These are phyloP conservation scores for Bryum argenteum DNA, from an alignment of 225 moss, liverwort and hornwort genomes.

Conservation along the genomic window DNA sequence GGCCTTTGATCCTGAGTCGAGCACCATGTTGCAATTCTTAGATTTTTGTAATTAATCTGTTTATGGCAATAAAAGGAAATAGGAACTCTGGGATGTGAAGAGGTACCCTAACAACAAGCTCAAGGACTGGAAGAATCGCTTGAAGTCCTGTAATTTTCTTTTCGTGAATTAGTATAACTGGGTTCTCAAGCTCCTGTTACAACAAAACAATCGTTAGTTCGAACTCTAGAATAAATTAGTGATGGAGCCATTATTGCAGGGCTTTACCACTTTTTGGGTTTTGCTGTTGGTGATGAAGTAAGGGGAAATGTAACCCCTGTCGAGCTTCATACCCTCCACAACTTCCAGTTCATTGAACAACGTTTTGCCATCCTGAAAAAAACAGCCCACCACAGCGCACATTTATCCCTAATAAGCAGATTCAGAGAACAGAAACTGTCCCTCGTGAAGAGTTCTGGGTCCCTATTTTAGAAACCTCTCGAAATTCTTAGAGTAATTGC, in stretches of 20 bases:
- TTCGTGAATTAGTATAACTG: slow-evolving; percentile 77
- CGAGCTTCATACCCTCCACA: slow-evolving; percentile 66
- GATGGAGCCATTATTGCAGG: background rate
- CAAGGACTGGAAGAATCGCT: slow-evolving; percentile 78
- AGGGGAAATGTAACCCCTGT: slow-evolving; percentile 61
- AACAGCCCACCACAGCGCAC: background rate
- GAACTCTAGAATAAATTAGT: background rate
- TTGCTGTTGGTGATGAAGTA: slow-evolving; percentile 60
- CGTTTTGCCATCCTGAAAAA: slow-evolving; percentile 55
- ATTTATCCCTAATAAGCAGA: no score
- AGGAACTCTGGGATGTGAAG: background rate
- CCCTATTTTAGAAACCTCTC: no score
- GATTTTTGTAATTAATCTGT: slow-evolving; percentile 1
- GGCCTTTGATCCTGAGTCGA: slow-evolving; percentile 57
- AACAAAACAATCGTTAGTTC: slow-evolving; percentile 11
- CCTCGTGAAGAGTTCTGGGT: no score
- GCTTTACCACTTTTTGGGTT: slow-evolving; percentile 51
- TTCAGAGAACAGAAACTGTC: no score
- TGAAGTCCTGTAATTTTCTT: slow-evolving; percentile 84
- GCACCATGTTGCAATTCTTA: background rate
- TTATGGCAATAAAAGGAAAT: background rate
- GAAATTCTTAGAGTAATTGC: no score
- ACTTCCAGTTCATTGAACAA: slow-evolving; percentile 61
- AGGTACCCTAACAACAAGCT: slow-evolving; percentile 80
- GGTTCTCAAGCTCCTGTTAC: slow-evolving; percentile 80